Evolutionary conservation across 73 alveolate species (phyloP), one percentile per base, ranked within the genome.

Genomic region (Blepharisma stoltei): DNA sequence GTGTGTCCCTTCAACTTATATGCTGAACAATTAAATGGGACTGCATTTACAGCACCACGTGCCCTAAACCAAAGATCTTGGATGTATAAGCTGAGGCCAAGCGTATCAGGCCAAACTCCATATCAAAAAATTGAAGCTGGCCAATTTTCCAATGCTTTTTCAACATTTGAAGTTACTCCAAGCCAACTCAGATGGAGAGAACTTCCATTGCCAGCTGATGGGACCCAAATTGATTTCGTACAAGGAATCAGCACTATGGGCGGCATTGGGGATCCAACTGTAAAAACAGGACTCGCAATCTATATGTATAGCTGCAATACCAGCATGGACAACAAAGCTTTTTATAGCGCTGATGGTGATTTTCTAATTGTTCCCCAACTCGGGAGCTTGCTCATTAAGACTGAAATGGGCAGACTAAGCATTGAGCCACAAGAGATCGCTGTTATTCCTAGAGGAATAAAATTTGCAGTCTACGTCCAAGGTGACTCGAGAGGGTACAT

Each of bases 21-120:
- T 76, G 95, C 96, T 37, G 98, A 92, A 78, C 84, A 92, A 78
- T 82, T 92, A 45, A 82, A 95, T 20, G 98, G 98, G n/a, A 90
- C 98, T 50, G 95, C 97, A 25, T 92, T 92, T 80, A 90, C 96
- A 7, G 82, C 79, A 55, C 87, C 93, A 9, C 86, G 97, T 71
- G 86, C 70, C 49, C 81, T 79, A 69, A 87, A 90, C 41, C 88
- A 84, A 70, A 83, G 86, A 78, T 45, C 89, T 6, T 92, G 98
- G 98, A 75, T 85, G 43, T 92, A 92, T 79, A 82, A 89, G 50
- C 86, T 92, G 67, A 38, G 86, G 70, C 98, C 98, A 6, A 50
- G 95, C 6, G 92, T 83, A n/a, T 8, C 49, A 20, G 81, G 88
- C 44, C 97, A 92, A 54, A 78, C 60, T 70, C 90, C 89, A 7